Evolutionary conservation across 1,284 basidiomycete genomes (phyloP).

Genomic region (Megacollybia platyphylla): DNA sequence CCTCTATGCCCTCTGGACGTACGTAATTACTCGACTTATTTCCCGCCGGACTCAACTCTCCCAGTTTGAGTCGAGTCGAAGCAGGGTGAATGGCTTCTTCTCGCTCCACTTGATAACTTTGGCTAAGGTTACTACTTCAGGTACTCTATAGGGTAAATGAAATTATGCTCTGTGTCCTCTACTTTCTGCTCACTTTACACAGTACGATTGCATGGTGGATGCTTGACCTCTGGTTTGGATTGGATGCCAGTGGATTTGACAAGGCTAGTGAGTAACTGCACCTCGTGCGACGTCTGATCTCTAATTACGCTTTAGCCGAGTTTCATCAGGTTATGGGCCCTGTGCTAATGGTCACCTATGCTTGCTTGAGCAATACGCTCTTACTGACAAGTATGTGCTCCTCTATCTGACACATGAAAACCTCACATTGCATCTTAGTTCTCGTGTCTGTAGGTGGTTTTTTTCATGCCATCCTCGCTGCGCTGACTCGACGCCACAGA

Average conservation of each 20-base stretch:
- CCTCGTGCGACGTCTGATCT: neutral
- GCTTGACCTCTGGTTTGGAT: conserved; percentile 82
- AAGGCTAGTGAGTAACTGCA: conserved; percentile 45
- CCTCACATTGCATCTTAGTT: conserved; percentile 27
- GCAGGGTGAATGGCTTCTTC: conserved; percentile 26
- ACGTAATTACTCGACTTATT: conserved; percentile 17
- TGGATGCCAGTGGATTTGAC: conserved; percentile 79
- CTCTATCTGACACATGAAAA: neutral
- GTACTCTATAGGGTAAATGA: conserved; percentile 28
- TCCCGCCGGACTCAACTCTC: neutral
- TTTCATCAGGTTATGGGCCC: conserved; percentile 85
- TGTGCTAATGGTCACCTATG: conserved; percentile 76
- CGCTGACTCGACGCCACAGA: conserved; percentile 31
- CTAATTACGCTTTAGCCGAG: conserved; percentile 24
- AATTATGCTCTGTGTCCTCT: conserved; percentile 3
- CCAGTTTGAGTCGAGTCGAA: conserved; percentile 46
- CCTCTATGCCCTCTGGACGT: conserved; percentile 85
- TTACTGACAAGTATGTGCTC: conserved; percentile 55
- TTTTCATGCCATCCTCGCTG: neutral
- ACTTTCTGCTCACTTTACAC: conserved; percentile 3
- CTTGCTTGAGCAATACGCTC: conserved; percentile 80
- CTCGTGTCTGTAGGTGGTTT: conserved; percentile 55
- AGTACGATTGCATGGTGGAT: conserved; percentile 84
- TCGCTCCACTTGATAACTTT: neutral
- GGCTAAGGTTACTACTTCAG: conserved; percentile 13